phyloP scores from a whole-genome alignment of 2,329 filamentous ascomycete genomes.

The Diatrype stigma region DNA sequence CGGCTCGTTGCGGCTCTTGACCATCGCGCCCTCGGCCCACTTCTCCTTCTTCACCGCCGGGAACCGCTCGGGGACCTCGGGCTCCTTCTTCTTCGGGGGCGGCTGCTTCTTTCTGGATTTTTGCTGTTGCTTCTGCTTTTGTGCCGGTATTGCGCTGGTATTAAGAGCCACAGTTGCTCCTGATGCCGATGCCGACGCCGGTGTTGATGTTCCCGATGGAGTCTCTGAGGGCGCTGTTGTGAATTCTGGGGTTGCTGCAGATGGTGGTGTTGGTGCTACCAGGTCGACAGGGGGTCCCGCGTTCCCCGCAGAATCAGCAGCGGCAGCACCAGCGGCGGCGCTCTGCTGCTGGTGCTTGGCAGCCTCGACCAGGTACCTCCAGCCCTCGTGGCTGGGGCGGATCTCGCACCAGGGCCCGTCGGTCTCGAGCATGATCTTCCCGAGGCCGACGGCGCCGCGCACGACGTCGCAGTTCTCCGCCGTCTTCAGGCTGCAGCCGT shows the following conservation, averaged over 20 bases:
- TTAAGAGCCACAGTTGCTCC: not conserved
- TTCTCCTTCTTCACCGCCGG: slow-evolving; percentile 95
- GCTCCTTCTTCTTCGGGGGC: slow-evolving; percentile 47
- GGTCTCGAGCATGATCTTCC: slow-evolving; percentile 87
- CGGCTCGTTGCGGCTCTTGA: slow-evolving; percentile 94
- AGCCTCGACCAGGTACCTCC: slow-evolving; percentile 57
- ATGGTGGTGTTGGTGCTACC: slow-evolving; percentile 7
- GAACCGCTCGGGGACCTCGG: slow-evolving; percentile 66
- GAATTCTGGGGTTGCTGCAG: slow-evolving; percentile 7
- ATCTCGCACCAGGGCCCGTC: slow-evolving; percentile 99
- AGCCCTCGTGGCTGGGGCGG: slow-evolving; percentile 79
- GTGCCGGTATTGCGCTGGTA: slow-evolving; percentile 10
- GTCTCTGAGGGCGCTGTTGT: slow-evolving; percentile 9
- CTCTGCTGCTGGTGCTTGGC: slow-evolving; percentile 5
- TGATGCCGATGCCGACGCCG: slow-evolving; percentile 6
- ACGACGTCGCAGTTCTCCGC: slow-evolving; percentile 86
- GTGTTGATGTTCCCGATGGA: slow-evolving; percentile 9
- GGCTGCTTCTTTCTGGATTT: slow-evolving; percentile 40
- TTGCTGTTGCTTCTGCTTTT: slow-evolving; percentile 8
- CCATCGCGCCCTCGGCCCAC: slow-evolving; percentile 80
- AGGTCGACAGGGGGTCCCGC: too few species aligned
- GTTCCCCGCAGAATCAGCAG: not conserved
- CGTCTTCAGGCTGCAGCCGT: slow-evolving; percentile 95
- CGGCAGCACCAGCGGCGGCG: not conserved
- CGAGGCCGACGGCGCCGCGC: slow-evolving; percentile 64